These are phyloP conservation scores for Arxiozyma telluris DNA, from an alignment of 1,139 yeast genomes.

Conservation along the genomic window DNA sequence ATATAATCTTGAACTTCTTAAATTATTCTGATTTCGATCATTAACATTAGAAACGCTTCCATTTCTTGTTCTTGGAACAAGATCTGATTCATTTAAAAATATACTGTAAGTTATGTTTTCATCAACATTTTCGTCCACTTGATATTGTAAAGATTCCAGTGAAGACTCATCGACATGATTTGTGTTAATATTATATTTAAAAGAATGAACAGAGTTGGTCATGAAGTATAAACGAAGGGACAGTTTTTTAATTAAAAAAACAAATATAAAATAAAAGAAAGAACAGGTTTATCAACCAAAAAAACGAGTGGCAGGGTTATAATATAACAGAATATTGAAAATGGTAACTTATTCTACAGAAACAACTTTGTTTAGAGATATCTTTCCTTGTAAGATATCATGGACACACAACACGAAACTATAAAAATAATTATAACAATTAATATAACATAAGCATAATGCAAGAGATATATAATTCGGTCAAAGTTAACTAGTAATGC, in stretches of 20 bases:
- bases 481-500: too few relatives aligned
- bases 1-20: neutral
- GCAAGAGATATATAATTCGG: too few relatives aligned
- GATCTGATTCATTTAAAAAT: neutral
- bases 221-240: neutral
- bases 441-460: too few relatives aligned
- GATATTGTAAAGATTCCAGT: neutral
- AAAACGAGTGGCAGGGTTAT: neutral
- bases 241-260: neutral
- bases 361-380: too few relatives aligned
- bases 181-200: neutral
- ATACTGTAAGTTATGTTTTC: neutral
- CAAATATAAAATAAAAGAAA: neutral
- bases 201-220: constrained; percentile 2
- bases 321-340: too few relatives aligned
- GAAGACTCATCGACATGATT: neutral
- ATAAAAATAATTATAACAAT: too few relatives aligned
- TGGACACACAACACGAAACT: too few relatives aligned
- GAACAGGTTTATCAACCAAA: neutral
- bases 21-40: neutral
- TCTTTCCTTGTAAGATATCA: too few relatives aligned
- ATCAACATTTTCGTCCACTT: neutral
- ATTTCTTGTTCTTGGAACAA: neutral
- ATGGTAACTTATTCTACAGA: too few relatives aligned
- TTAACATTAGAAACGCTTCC: neutral